Evolutionary conservation across 768 basidiomycete genomes (phyloP), one percentile per base, ranked within the genome.

Genomic region (Naganishia vishniacii): DNA sequence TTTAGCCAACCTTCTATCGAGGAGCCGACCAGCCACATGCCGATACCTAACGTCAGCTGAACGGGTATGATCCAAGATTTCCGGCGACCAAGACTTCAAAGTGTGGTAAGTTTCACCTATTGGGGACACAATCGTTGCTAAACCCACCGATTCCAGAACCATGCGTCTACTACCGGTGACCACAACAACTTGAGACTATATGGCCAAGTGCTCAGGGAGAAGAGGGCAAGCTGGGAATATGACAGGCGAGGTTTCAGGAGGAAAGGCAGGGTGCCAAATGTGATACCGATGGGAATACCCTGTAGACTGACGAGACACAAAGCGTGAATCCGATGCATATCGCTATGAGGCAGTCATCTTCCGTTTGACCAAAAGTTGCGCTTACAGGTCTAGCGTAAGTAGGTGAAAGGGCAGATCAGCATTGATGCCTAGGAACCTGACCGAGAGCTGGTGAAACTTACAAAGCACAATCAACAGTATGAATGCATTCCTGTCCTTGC

Each of bases 41-140:
- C 79, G 44, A 83, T 81, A 44, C 91, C 95, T 53, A 97, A 88
- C 68, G 91, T 84, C 32, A 86, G 75, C 76, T 99, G 95, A 83
- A 99, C 95, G 46, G 95, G 95, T 67, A 98, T 87, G 69, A 99
- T 98, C 95, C 95, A 99, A 66, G 90, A 92, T 78, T 97, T 99
- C 68, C 95, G 83, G 53, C 95, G 86, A n/a, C 95, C 95, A 69
- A 73, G 72, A 48, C 67, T 76, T 4, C 18, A 25, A 16, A 18
- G 8, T 37, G 34, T 7, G 34, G 2, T 45, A 15, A 44, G 31
- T 25, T 31, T 29, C 16, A 16, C 20, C 47, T 25, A 20, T 12
- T 25, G 8, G 7, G 2, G 9, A 15, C 12, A 5, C 13, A 13
- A 40, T 3, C 11, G 2, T 13, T 40, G 5, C 20, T 20, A 42